These are phyloP conservation scores for Epichloe sp. DNA, from an alignment of 2,329 filamentous ascomycete genomes.

Conservation along the genomic window DNA sequence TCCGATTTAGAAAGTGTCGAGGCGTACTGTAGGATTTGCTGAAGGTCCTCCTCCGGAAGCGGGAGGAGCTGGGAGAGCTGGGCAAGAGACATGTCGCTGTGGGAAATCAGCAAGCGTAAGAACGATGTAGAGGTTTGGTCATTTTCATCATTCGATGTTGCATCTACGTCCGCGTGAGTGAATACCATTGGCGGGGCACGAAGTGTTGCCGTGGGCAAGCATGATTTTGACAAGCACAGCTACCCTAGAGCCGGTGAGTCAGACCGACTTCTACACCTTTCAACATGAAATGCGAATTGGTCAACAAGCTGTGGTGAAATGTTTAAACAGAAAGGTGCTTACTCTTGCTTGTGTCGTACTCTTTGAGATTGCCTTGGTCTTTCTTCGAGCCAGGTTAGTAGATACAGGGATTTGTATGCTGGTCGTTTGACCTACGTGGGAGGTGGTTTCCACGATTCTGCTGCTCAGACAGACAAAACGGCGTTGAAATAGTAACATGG, in stretches of 20 bases:
- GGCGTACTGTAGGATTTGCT: conserved; percentile 75
- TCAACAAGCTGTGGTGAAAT: too few species aligned
- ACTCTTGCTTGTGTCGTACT: too few species aligned
- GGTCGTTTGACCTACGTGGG: too few species aligned
- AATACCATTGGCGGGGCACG: not conserved
- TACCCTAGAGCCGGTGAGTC: not conserved
- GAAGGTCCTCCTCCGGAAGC: conserved; percentile 70
- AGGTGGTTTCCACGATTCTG: too few species aligned
- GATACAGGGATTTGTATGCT: too few species aligned
- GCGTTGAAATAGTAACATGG: too few species aligned
- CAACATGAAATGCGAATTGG: not conserved
- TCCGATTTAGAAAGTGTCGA: conserved; percentile 61
- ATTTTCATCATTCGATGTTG: not conserved
- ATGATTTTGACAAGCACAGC: not conserved
- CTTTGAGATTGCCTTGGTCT: too few species aligned
- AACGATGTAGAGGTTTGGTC: not conserved
- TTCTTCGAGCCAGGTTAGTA: too few species aligned
- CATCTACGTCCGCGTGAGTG: not conserved
- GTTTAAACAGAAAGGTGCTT: too few species aligned
- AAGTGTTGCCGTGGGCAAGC: not conserved
- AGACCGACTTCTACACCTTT: not conserved
- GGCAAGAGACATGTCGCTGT: conserved; percentile 37
- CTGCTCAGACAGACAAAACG: too few species aligned
- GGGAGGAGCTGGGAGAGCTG: conserved; percentile 72
- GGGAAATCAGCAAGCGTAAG: not conserved